Conservation (phyloP, 306 rosid genomes). For the Fragaria iinumae region DNA sequence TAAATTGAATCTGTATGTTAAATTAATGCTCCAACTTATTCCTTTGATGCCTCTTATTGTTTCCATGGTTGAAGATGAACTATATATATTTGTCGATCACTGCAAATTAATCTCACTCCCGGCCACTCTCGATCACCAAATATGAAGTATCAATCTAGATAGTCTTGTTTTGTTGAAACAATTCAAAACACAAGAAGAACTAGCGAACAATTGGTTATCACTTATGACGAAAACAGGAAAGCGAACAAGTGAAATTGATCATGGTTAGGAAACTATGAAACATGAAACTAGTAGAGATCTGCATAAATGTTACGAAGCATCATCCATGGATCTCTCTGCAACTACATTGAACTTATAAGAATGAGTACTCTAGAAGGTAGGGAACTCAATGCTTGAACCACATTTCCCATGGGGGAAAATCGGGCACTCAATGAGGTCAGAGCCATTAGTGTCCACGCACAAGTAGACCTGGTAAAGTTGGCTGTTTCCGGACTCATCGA, state of each 20-base stretch:
- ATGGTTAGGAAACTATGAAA: not conserved
- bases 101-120: too few species aligned
- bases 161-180: not conserved
- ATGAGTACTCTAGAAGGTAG: conserved; percentile 22
- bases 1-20: too few species aligned
- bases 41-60: too few species aligned
- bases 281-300: not conserved
- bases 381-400: conserved; percentile 33
- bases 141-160: too few species aligned
- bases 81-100: too few species aligned
- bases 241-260: not conserved
- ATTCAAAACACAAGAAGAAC: too few species aligned
- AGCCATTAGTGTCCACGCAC: conserved; percentile 51
- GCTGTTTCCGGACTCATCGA: conserved; percentile 41
- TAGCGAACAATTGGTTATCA: not conserved
- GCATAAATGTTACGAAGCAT: not conserved
- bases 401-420: conserved; percentile 36
- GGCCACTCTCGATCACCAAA: too few species aligned
- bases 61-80: too few species aligned
- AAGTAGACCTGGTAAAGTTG: conserved; percentile 47
- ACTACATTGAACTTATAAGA: not conserved
- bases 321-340: not conserved
- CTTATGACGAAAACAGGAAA: not conserved
- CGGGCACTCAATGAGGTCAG: conserved; percentile 46
- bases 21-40: too few species aligned